phyloP scores from a whole-genome alignment of 352 stramenopile species.

The Globisporangium emineosum region DNA sequence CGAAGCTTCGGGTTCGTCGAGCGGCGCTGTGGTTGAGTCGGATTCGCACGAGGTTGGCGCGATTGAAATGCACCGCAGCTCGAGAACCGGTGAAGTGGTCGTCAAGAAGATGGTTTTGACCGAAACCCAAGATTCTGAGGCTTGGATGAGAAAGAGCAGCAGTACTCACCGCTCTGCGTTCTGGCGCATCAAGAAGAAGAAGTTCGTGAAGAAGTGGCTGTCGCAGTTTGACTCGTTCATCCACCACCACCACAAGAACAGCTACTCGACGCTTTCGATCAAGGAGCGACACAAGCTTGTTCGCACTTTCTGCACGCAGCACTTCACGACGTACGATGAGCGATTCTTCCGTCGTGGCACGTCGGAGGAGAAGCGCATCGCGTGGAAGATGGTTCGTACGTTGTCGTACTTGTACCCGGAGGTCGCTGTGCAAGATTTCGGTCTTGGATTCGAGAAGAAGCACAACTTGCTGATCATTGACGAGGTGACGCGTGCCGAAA shows the following conservation, averaged over 20 bases:
- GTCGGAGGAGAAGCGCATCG: neutral
- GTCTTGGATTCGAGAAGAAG: neutral
- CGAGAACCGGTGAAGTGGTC: neutral
- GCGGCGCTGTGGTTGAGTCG: neutral
- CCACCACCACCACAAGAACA: neutral
- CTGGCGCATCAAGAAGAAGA: neutral
- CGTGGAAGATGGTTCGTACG: neutral
- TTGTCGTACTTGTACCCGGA: neutral
- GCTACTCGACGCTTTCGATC: neutral
- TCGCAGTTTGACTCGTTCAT: neutral
- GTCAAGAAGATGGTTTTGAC: neutral
- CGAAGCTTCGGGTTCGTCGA: neutral
- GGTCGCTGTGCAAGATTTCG: neutral
- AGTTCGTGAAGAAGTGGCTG: neutral
- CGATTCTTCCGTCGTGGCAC: neutral
- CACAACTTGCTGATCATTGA: neutral
- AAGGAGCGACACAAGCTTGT: neutral
- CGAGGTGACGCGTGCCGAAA: neutral
- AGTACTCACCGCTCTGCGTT: neutral
- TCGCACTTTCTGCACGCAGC: neutral
- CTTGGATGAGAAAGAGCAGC: neutral
- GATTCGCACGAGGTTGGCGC: neutral
- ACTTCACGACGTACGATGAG: neutral
- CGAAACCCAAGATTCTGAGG: neutral
- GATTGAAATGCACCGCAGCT: neutral